Conservation (phyloP, 179 eudicot genomes). For the Camellia oleifera region DNA sequence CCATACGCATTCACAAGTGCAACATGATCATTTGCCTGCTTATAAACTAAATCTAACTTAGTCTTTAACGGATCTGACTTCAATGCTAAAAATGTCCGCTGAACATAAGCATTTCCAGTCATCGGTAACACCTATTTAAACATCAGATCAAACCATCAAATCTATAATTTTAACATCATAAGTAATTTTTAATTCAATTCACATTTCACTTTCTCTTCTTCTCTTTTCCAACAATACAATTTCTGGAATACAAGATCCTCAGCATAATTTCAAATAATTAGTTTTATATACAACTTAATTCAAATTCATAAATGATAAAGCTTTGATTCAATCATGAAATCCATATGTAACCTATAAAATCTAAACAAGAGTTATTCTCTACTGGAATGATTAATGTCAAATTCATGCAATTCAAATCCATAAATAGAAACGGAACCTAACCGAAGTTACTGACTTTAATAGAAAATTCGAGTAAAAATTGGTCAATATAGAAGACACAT, state of each 20-base stretch:
- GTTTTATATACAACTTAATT: no score
- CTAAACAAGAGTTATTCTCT: no score
- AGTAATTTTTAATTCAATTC: not conserved
- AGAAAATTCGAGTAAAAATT: not conserved
- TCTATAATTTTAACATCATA: not conserved
- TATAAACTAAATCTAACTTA: constrained; percentile 70
- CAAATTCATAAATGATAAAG: no score
- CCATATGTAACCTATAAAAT: no score
- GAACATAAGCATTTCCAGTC: constrained; percentile 65
- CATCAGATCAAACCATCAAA: not conserved
- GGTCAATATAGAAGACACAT: not conserved
- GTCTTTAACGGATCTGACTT: constrained; percentile 86
- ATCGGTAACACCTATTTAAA: constrained; percentile 43
- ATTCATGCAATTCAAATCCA: no score
- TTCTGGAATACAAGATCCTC: not conserved
- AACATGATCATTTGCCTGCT: constrained; percentile 83
- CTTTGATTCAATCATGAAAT: no score
- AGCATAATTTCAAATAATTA: no score
- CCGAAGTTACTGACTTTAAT: no score
- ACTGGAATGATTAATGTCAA: no score
- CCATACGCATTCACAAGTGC: constrained; percentile 84
- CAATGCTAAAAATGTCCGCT: constrained; percentile 67
- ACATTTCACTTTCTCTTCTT: not conserved
- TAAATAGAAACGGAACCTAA: no score
- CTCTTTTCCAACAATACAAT: not conserved